phyloP scores from a whole-genome alignment of 805 yeast genomes.

The Lipomyces sp. region DNA sequence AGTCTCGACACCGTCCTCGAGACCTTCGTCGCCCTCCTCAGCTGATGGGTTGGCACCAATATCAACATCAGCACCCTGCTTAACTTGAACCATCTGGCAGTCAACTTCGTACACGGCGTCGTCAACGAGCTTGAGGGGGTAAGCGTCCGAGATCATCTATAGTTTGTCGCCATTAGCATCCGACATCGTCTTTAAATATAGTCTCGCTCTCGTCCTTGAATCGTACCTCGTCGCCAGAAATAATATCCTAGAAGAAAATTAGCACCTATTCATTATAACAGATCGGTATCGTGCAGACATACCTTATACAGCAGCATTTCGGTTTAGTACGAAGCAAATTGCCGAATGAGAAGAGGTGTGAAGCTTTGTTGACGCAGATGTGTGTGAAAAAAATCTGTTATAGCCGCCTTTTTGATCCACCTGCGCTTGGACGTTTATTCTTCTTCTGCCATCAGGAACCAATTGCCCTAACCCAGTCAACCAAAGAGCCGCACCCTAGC shows the following conservation, averaged over 20 bases:
- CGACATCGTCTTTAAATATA: too few species aligned
- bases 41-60: constrained; percentile 99
- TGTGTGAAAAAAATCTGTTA: background rate
- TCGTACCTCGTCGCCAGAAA: constrained; percentile 77
- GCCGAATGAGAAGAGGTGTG: background rate
- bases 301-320: constrained; percentile 48
- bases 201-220: background rate
- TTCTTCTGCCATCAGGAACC: background rate
- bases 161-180: background rate
- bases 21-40: constrained; percentile 81
- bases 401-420: background rate
- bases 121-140: constrained; percentile 84
- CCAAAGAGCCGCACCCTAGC: background rate
- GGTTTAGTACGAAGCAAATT: background rate
- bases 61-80: constrained; percentile 86
- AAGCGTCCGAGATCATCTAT: constrained; percentile 88
- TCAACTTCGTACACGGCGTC: constrained; percentile 95
- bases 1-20: constrained; percentile 83
- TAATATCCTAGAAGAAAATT: constrained; percentile 59
- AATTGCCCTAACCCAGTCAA: background rate
- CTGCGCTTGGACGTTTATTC: too few species aligned
- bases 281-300: constrained; percentile 15
- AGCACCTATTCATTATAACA: background rate
- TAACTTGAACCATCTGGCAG: constrained; percentile 88
- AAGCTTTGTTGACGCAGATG: background rate